Evolutionary conservation across 2,329 filamentous ascomycete species (phyloP), one percentile per base, ranked within the genome.

Genomic region (Juglanconis juglandina): DNA sequence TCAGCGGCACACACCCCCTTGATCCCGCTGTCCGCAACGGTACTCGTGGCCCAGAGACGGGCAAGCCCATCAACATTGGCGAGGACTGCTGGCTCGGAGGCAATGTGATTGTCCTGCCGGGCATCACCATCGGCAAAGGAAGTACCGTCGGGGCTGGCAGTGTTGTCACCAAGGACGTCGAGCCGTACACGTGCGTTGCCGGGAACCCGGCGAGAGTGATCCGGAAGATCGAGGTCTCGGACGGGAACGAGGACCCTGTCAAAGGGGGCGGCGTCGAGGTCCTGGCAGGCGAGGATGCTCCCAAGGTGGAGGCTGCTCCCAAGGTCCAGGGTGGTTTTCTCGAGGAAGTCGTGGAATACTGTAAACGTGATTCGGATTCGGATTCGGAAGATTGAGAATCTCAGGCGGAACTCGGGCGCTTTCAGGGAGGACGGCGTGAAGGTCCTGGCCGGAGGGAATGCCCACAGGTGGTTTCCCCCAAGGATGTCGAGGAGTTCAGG

Each of bases 81-180:
- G 87, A 92, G 65, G 92, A 96, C 75, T 90, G 90, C 74, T 92
- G 90, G 90, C 74, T 94, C 35, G 90, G 87, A 1, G 89, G 89
- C 0, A 88, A 87, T 68, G 86, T 86, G 5, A 84, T 80, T 30
- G 83, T 96, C 17, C 76, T 93, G 48, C 86, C 90, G 0, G 92
- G 92, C 0, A 86, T 96, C 32, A 93, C 83, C 1, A 88, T 96
- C 65, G 92, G 92, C 0, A 80, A 82, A 58, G 91, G 92, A 0
- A 81, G 78, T 4, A 90, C 87, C 0, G 81, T 96, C 62, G 92
- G 91, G 1, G 92, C 92, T 1, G 91, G 89, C 1, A 91, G 88
- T 70, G 90, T 96, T 4, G 91, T 96, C 32, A 95, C 90, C 2
- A 95, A 88, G 75, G 79, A 88, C 71, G 82, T 91, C n/a, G 81